These are phyloP conservation scores for Gaertneriomyces semiglobifer DNA, from an alignment of 192 early-diverging fungal species.

Conservation along the genomic window DNA sequence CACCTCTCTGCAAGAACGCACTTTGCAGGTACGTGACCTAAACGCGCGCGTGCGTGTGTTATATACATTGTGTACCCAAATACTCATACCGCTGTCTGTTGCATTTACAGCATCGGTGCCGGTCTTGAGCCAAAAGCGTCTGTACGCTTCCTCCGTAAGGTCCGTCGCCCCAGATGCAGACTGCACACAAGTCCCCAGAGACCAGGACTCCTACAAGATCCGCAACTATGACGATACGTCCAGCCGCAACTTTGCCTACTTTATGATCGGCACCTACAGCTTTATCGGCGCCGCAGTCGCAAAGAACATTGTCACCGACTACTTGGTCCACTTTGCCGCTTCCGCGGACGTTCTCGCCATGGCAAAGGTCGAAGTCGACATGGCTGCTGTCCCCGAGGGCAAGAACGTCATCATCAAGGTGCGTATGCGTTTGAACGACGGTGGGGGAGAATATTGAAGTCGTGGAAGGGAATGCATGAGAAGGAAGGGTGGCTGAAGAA, in stretches of 20 bases:
- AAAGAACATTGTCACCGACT: slow-evolving; percentile 81
- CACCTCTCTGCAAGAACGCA: too few species aligned
- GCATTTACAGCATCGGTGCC: too few species aligned
- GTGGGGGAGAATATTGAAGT: not conserved
- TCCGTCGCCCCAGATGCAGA: not conserved
- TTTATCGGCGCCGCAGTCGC: slow-evolving; percentile 72
- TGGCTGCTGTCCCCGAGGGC: slow-evolving; percentile 85
- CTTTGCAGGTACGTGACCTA: too few species aligned
- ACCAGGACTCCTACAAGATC: not conserved
- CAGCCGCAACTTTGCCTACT: slow-evolving; percentile 67
- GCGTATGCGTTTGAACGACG: not conserved
- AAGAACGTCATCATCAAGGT: slow-evolving; percentile 90
- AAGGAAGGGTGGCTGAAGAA: too few species aligned
- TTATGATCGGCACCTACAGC: slow-evolving; percentile 84
- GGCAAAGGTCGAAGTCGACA: slow-evolving; percentile 92
- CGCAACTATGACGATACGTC: slow-evolving; percentile 31
- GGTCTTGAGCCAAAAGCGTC: too few species aligned
- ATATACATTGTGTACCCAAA: too few species aligned
- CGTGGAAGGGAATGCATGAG: too few species aligned
- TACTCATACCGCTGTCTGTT: too few species aligned
- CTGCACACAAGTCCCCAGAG: not conserved
- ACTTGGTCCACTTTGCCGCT: slow-evolving; percentile 77
- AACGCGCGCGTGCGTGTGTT: too few species aligned
- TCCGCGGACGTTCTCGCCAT: slow-evolving; percentile 94
- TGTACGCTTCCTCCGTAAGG: too few species aligned